Base-by-base conservation (phyloP, 495 filamentous ascomycete species). In the Podospora pseudocomata region DNA sequence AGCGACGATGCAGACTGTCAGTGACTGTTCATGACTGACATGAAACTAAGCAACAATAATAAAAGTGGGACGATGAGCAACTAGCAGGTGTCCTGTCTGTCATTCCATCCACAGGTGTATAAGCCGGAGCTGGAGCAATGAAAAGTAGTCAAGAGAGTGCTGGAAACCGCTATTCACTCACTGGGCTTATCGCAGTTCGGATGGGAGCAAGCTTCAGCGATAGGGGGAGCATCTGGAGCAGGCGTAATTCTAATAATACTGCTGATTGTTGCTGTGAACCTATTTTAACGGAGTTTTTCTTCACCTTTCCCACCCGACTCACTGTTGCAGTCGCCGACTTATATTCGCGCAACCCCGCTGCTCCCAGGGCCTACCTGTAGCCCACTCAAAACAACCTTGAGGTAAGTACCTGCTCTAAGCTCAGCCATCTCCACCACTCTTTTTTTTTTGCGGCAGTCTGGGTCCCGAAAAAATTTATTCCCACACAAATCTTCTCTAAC, bases 391-490 rank as follows among this genome's bases (percentile, higher is more conserved):
- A 68, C 39, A 49, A 49, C 13, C 68, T 73, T 73, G 68, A 75
- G 67, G 70, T 73, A 65, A 5, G 55, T 20, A 62, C 60, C 9
- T 20, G 19, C 70, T 62, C 65, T 32, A 34, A 49, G 49, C 66
- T 70, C 65, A 68, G 34, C 70, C 67, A 75, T 70, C 74, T 76
- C 76, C 76, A 78, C 76, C 70, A 70, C 64, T 68, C 54, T 69
- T 49, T 59, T 69, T 49, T 49, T 49, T 63, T 49, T 63, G 28
- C 63, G 23, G 67, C 68, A 73, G 71, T 65, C 69, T 68, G 66
- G 65, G 65, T 71, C 64, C 75, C 70, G 71, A 73, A 75, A 79
- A 77, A 77, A 79, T 75, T 77, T 79, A 74, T 73, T 78, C 71
- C 71, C 76, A 78, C 75, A 77, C 72, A 78, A 74, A 71, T 71